Evolutionary conservation across 176 grass and related monocot species (phyloP).

Genomic region (Aegilops longissima): DNA sequence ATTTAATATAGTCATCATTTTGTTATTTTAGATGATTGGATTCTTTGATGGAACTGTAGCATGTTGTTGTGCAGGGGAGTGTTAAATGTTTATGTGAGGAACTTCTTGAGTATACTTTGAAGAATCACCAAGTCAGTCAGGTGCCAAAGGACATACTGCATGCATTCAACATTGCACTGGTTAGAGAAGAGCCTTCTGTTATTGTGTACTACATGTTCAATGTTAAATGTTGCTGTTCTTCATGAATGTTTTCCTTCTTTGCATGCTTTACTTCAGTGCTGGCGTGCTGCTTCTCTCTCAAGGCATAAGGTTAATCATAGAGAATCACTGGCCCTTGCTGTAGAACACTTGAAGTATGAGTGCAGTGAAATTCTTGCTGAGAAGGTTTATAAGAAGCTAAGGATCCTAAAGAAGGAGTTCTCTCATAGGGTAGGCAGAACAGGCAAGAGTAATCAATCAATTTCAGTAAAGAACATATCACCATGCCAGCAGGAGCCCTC

Average conservation of each 20-base stretch:
- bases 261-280: constrained; percentile 61
- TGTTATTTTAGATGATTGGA: constrained; percentile 8
- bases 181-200: constrained; percentile 39
- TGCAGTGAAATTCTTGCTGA: constrained; percentile 51
- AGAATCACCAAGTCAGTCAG: constrained; percentile 82
- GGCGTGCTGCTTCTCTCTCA: constrained; percentile 89
- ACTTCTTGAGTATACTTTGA: constrained; percentile 83
- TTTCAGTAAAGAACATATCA: constrained; percentile 20
- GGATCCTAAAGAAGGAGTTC: constrained; percentile 71
- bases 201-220: constrained; percentile 30
- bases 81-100: constrained; percentile 65
- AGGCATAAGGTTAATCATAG: constrained; percentile 69
- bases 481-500: constrained; percentile 23
- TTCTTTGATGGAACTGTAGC: constrained; percentile 13
- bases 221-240: constrained; percentile 39
- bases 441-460: constrained; percentile 22
- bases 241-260: constrained; percentile 31
- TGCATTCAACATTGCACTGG: constrained; percentile 87
- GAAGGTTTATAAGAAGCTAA: constrained; percentile 74
- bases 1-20: constrained; percentile 13
- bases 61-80: constrained; percentile 52
- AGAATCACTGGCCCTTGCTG: constrained; percentile 69
- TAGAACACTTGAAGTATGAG: constrained; percentile 59
- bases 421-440: constrained; percentile 34
- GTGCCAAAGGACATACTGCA: constrained; percentile 74